Conservation (phyloP, 2,329 filamentous ascomycete species). For the Alternaria novae-zelandiae region DNA sequence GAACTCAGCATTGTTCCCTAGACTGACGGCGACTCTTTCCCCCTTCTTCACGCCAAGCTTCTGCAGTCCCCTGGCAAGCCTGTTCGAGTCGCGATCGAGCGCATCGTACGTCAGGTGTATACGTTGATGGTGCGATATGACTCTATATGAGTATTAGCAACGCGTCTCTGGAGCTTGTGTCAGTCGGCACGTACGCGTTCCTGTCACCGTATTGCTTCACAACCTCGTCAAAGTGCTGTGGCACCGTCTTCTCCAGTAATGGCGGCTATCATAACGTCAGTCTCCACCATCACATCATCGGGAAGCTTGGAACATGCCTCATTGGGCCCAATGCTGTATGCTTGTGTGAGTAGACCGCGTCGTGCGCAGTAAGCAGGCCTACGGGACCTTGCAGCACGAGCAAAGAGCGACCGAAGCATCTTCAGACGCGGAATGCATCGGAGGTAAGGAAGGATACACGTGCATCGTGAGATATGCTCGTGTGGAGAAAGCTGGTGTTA, state of each 20-base stretch:
- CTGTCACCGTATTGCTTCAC: constrained; percentile 70
- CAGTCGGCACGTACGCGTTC: constrained; percentile 57
- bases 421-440: constrained; percentile 23
- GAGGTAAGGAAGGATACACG: not conserved
- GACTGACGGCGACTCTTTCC: constrained; percentile 81
- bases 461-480: not conserved
- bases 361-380: constrained; percentile 10
- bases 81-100: constrained; percentile 78
- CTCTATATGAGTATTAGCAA: constrained; percentile 45
- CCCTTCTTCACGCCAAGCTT: constrained; percentile 78
- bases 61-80: constrained; percentile 72
- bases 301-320: constrained; percentile 32
- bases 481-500: constrained; percentile 3
- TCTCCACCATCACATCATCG: not conserved
- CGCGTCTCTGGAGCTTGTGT: not conserved
- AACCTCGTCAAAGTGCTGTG: constrained; percentile 72
- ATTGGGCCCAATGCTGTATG: constrained; percentile 40
- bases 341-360: constrained; percentile 41
- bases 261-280: constrained; percentile 60
- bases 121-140: constrained; percentile 68
- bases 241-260: constrained; percentile 71
- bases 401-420: constrained; percentile 39
- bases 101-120: constrained; percentile 72
- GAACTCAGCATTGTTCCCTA: constrained; percentile 86
- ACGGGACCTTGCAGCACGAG: constrained; percentile 20